Percentiles rank a stretch among this genome's conserved stretches.
These are phyloP conservation scores for Boletus subluridellus DNA, from an alignment of 1,284 basidiomycete species.

Conservation along the genomic window DNA sequence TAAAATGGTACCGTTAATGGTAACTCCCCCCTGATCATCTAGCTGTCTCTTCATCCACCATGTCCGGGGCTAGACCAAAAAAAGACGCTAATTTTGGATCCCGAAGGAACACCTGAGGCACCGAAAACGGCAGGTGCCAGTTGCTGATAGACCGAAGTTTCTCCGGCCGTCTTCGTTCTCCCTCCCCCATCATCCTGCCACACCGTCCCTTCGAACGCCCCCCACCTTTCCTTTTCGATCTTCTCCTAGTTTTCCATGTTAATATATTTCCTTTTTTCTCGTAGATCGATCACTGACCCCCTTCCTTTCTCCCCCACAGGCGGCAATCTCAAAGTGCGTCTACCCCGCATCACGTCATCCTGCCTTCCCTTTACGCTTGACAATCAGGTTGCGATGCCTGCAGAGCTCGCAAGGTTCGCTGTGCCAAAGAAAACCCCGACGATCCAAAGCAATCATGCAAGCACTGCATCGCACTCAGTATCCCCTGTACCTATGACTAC, in stretches of 20 bases:
- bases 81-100: no score
- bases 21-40: no score
- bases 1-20: no score
- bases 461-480: conserved; percentile 77
- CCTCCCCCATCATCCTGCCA: conserved; percentile 10
- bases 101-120: no score
- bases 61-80: no score
- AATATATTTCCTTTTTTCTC: conserved; percentile 21
- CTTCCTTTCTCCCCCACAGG: conserved; percentile 42
- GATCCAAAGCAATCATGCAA: conserved; percentile 75
- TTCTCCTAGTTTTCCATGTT: conserved; percentile 24
- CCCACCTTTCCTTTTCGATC: not conserved
- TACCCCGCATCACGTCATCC: conserved; percentile 14
- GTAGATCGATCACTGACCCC: conserved; percentile 21
- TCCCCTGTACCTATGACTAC: conserved; percentile 86
- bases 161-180: conserved; percentile 29
- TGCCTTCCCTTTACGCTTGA: conserved; percentile 14
- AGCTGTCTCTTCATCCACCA: no score
- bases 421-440: conserved; percentile 72
- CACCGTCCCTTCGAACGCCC: conserved; percentile 28
- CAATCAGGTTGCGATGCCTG: conserved; percentile 76
- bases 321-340: conserved; percentile 73
- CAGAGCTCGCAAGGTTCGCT: conserved; percentile 77
- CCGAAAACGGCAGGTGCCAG: no score
- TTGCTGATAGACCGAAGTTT: conserved; percentile 34